These are phyloP conservation scores for Amphicarpaea edgeworthii DNA, from an alignment of 306 rosid species.

Conservation along the genomic window DNA sequence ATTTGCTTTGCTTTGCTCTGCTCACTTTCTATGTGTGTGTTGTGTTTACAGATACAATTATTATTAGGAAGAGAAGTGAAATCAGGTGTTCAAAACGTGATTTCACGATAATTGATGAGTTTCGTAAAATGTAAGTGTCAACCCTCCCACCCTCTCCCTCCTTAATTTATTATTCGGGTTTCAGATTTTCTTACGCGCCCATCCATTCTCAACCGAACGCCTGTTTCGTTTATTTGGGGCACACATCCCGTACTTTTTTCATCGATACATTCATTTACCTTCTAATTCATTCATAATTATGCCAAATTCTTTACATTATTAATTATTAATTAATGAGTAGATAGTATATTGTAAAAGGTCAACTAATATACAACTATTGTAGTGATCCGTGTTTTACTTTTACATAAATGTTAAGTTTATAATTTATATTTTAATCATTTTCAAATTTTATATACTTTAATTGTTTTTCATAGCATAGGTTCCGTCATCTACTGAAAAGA, in stretches of 20 bases:
- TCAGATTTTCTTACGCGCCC: no score
- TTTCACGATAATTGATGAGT: constrained; percentile 47
- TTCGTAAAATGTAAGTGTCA: constrained; percentile 28
- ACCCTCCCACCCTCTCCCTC: neutral
- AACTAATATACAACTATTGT: no score
- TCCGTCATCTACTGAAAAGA: no score
- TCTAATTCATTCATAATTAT: neutral
- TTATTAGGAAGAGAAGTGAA: constrained; percentile 27
- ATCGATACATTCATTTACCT: neutral
- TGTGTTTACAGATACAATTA: neutral
- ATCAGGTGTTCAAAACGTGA: constrained; percentile 50
- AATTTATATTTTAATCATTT: no score
- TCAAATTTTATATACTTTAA: no score
- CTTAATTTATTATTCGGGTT: no score
- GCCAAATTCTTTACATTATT: no score
- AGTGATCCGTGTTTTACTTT: no score
- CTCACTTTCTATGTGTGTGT: neutral
- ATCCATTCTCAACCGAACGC: constrained; percentile 51
- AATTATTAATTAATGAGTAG: neutral
- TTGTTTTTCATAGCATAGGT: no score
- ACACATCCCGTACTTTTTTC: constrained; percentile 15
- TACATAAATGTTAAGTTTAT: no score
- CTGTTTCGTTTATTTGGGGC: constrained; percentile 36
- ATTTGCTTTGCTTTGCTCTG: constrained; percentile 44
- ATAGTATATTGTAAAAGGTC: neutral